These are phyloP conservation scores for Penicillium frequentans DNA, from an alignment of 2,329 filamentous ascomycete genomes.

Conservation along the genomic window DNA sequence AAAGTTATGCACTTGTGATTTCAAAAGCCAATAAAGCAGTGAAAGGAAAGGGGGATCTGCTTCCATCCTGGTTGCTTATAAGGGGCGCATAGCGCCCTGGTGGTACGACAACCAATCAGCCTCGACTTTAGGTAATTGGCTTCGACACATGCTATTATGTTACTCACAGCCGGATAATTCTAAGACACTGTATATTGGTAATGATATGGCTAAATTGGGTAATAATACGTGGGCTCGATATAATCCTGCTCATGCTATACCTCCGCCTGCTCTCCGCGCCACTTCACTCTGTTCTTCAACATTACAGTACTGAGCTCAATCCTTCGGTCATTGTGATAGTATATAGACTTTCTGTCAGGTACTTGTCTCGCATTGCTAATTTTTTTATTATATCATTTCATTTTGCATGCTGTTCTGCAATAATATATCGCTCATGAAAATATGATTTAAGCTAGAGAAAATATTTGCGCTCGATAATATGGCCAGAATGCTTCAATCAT, in stretches of 20 bases:
- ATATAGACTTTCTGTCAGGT: no score
- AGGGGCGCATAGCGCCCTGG: no score
- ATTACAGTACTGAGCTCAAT: no score
- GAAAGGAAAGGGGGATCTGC: neutral
- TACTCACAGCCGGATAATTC: neutral
- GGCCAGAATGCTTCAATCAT: no score
- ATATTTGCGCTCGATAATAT: no score
- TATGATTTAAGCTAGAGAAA: no score
- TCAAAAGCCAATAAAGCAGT: neutral
- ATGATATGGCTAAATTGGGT: neutral
- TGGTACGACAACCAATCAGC: neutral
- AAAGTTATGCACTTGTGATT: neutral
- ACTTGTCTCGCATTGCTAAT: no score
- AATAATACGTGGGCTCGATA: neutral
- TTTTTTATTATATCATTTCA: no score
- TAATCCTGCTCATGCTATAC: neutral
- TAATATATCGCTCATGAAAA: no score
- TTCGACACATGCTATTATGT: neutral
- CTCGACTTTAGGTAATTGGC: neutral
- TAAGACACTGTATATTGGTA: neutral
- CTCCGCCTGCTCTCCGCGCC: neutral
- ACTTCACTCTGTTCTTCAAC: neutral
- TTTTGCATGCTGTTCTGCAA: no score
- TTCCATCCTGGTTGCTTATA: neutral
- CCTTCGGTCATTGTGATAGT: no score